Percentiles rank a stretch among this genome's conserved stretches.
Conservation (phyloP, 2,329 filamentous ascomycete species). For the Colletotrichum phormii region DNA sequence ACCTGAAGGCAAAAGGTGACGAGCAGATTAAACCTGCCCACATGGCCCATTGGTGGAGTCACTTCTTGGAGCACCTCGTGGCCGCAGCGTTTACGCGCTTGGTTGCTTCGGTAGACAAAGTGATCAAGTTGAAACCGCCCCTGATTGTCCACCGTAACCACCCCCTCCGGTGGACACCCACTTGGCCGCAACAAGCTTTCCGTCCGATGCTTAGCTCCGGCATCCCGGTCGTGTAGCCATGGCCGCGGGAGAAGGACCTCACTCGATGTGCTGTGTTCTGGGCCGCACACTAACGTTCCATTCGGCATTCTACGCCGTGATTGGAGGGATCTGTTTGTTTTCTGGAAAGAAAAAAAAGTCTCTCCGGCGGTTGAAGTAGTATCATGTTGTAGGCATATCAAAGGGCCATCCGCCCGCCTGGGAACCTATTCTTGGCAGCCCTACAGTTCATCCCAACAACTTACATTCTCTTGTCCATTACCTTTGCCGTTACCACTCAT, state of each 20-base stretch:
- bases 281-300: slow-evolving; percentile 2
- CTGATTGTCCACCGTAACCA: slow-evolving; percentile 3
- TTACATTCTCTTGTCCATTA: slow-evolving; percentile 6
- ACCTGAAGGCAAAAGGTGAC: neutral
- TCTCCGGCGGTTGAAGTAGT: neutral
- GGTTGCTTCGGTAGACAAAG: neutral
- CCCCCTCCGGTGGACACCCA: slow-evolving; percentile 1
- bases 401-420: neutral
- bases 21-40: slow-evolving; percentile 21
- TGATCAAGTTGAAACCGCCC: slow-evolving; percentile 27
- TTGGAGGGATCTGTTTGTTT: slow-evolving; percentile 10
- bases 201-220: slow-evolving; percentile 25
- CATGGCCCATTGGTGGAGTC: slow-evolving; percentile 13
- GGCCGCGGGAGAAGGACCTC: neutral
- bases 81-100: neutral
- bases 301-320: slow-evolving; percentile 19
- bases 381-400: slow-evolving; percentile 22
- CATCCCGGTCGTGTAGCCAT: slow-evolving; percentile 10
- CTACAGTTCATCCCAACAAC: neutral
- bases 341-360: slow-evolving; percentile 6
- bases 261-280: neutral
- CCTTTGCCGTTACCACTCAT: neutral
- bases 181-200: slow-evolving; percentile 31
- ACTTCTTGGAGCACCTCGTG: neutral
- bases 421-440: neutral